Percentiles rank a stretch among this genome's conserved stretches.
Evolutionary conservation across 495 filamentous ascomycete species (phyloP).

Genomic region (Sordaria brevicollis): DNA sequence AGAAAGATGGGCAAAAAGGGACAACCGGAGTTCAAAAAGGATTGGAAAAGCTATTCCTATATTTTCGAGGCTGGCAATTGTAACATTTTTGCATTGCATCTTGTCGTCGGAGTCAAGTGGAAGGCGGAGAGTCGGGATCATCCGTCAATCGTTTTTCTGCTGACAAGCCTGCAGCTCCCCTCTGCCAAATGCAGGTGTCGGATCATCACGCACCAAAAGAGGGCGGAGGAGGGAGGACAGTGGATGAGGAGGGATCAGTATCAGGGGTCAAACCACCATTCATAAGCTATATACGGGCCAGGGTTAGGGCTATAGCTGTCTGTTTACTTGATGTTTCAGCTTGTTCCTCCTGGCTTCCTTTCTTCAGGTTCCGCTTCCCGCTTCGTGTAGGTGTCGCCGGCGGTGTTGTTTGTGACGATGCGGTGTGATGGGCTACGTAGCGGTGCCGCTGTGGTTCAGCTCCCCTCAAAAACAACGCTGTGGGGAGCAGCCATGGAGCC

Average conservation of each 20-base stretch:
- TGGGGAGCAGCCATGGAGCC: no score
- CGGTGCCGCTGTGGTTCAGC: neutral
- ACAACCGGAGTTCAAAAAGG: neutral
- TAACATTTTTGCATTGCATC: neutral
- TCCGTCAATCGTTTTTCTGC: neutral
- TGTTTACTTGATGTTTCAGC: neutral
- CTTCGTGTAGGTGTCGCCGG: neutral
- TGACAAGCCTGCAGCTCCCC: neutral
- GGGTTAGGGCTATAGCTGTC: conserved; percentile 1
- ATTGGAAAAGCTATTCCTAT: neutral
- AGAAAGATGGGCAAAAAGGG: neutral
- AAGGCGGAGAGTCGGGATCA: neutral
- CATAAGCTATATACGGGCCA: neutral
- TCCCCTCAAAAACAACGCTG: neutral
- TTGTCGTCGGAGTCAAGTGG: neutral
- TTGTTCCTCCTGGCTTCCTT: neutral
- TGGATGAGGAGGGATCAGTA: no score
- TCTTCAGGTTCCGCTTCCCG: neutral
- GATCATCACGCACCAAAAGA: neutral
- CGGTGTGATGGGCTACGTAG: neutral
- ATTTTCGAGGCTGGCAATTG: neutral
- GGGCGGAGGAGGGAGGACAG: neutral
- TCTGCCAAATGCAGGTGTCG: neutral
- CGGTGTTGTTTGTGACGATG: neutral
- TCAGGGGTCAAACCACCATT: neutral